A percentile compares a stretch with the other conserved stretches of the same genome.
phyloP scores from a whole-genome alignment of 228 moss, liverwort and hornwort species.

The Sphagnum magellanicum region DNA sequence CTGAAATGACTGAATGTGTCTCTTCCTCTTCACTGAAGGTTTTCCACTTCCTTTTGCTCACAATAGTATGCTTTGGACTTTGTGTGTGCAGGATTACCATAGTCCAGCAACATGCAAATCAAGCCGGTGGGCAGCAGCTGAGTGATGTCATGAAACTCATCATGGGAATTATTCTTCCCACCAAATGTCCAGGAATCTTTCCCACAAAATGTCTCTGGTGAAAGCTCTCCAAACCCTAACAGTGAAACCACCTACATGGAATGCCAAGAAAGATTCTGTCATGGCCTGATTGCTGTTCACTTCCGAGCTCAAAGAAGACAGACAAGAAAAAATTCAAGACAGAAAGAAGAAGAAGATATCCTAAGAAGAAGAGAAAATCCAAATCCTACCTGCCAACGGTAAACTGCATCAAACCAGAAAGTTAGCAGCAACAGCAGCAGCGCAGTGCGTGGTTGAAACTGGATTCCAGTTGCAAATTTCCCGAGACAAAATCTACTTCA shows the following conservation, averaged over 20 bases:
- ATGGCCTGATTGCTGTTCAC: not conserved
- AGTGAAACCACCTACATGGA: slow-evolving; percentile 19
- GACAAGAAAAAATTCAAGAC: not conserved
- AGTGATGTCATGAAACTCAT: not conserved
- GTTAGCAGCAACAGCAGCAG: slow-evolving; percentile 5
- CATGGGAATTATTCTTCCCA: slow-evolving; percentile 19
- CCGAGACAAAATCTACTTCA: not conserved
- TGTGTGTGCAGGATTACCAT: too few relatives aligned
- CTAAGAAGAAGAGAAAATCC: not conserved
- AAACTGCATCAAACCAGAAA: slow-evolving; percentile 19
- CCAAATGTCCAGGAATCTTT: not conserved
- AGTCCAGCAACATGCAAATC: too few relatives aligned
- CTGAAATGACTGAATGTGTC: too few relatives aligned
- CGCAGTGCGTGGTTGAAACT: too few relatives aligned
- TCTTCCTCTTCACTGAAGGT: too few relatives aligned
- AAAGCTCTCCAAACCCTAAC: slow-evolving; percentile 11
- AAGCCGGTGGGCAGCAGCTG: too few relatives aligned
- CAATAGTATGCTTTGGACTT: too few relatives aligned
- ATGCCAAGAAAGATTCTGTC: not conserved
- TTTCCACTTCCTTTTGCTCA: too few relatives aligned
- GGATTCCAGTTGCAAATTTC: not conserved
- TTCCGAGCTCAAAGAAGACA: not conserved
- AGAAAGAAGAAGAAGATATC: not conserved
- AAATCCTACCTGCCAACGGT: slow-evolving; percentile 18
- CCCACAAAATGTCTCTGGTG: not conserved